Evolutionary conservation across 176 grass and related monocot genomes (phyloP), one percentile per base, ranked within the genome.

Genomic region (Tuctoria greenei): DNA sequence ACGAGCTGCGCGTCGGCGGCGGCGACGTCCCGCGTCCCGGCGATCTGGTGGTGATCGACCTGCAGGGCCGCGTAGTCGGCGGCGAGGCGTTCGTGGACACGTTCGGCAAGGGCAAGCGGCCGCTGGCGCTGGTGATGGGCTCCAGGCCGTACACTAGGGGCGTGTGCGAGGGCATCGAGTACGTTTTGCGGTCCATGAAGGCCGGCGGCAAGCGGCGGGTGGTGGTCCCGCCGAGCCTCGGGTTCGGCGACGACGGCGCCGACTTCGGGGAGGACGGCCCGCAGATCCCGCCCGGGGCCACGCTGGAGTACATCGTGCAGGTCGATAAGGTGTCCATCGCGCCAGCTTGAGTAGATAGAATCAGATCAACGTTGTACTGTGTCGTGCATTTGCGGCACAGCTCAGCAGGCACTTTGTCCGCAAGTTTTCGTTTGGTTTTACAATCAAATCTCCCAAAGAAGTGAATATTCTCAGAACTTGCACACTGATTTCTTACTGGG

Each of bases 251-350:
- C 27, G 95, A 88, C 24, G 95, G 95, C 69, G 91, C 87, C 11
- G 86, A 98, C 75, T 82, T 94, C 55, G 91, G 91, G 0, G 64
- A 80, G 1, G 72, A 77, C 0, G 82, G 68, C 34, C 45, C 56
- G 41, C 62, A 75, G 77, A 83, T 98, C 27, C 88, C 84, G 4
- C 63, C 84, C 1, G 79, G 82, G 1, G 86, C 86, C 0, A 82
- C 63, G 17, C 87, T 98, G 8, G 91, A 98, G 67, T 98, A 83
- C 81, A 20, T 98, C 70, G 95, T 98, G 74, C 86, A 92, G 89
- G 82, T 92, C 50, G 95, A 98, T 61, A 98, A 90, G 87, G 95
- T 98, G 37, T 94, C 95, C 69, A 88, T 94, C 69, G 95, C 95
- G 38, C 95, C 91, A 73, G 74, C 91, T 37, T 98, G 79, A 91